Evolutionary conservation across 2,329 filamentous ascomycete genomes (phyloP).

Genomic region (Talaromyces sp.): DNA sequence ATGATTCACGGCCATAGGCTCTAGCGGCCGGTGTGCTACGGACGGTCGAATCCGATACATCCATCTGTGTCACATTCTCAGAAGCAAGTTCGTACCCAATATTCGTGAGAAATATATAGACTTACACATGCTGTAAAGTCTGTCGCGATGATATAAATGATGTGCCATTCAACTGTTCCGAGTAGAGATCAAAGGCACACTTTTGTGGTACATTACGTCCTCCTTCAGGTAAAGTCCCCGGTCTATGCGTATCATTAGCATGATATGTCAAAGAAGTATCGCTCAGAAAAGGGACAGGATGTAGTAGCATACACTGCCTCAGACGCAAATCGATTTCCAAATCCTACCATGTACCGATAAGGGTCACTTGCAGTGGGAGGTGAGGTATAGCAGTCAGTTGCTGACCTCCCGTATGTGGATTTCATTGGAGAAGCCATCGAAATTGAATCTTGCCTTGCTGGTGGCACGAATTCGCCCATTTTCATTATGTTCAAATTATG

Average conservation of each 20-base stretch:
- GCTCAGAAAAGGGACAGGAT: not conserved
- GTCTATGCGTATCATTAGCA: not conserved
- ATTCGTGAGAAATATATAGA: too few relatives aligned
- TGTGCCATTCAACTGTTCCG: not conserved
- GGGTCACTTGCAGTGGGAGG: not conserved
- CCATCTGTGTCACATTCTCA: not conserved
- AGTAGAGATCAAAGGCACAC: not conserved
- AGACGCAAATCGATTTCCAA: not conserved
- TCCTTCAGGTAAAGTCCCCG: not conserved
- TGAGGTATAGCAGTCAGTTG: not conserved
- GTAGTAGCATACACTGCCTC: not conserved
- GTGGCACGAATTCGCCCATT: not conserved
- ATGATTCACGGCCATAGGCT: not conserved
- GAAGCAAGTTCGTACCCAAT: not conserved
- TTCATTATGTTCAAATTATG: not conserved
- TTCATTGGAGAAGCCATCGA: not conserved
- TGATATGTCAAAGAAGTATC: not conserved
- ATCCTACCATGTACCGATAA: not conserved
- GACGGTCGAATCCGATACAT: not conserved
- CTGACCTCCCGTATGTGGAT: not conserved
- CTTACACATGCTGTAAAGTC: not conserved
- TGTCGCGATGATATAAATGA: not conserved
- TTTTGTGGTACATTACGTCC: not conserved
- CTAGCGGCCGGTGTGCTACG: not conserved
- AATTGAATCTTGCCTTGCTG: not conserved